Evolutionary conservation across 1,139 yeast genomes (phyloP), one percentile per base, ranked within the genome.

Genomic region (Taphrina pruni): DNA sequence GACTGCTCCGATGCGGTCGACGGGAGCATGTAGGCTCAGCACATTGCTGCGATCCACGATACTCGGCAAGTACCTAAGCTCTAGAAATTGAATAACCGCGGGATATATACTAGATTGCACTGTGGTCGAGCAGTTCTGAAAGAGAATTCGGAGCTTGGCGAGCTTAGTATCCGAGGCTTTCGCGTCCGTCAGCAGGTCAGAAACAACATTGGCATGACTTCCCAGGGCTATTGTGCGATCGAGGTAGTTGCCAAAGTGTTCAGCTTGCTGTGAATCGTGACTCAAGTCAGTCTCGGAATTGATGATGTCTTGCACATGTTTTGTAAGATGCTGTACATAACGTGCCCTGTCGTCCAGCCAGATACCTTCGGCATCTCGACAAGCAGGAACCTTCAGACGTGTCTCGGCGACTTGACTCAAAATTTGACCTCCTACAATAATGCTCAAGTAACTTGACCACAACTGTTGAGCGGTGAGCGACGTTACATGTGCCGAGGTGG

Each of bases 1-100:
- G 12, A 52, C 50, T 38, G 65, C 56, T 9, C 65, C 65, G 3
- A 60, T 51, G 12, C 65, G 65, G 36, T 60, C 65, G n/a, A 17
- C 39, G 12, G 38, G 46, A 4, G 39, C 38, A 6, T 54, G 43
- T 36, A 54, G 26, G 36, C 14, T 51, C 39, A 6, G 26, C 17
- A 12, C 17, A 17, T 21, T 26, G 12, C 21, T 21, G 32, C 56
- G 32, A 20, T 21, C 12, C 7, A 35, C 11, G 3, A 17, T n/a
- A 12, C 35, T 35, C 8, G 39, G n/a, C 35, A 60, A 43, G 41
- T 50, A 51, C 12, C 36, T 48, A 5, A 39, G n/a, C 50, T 35
- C 51, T 11, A 51, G 39, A n/a, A 20, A 51, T 1, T 43, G 36
- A 7, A 26, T 12, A 14, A 50, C 20, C 6, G 46, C 36, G 20